Conservation (phyloP, 495 filamentous ascomycete genomes). For the Glarea lozoyensis region DNA sequence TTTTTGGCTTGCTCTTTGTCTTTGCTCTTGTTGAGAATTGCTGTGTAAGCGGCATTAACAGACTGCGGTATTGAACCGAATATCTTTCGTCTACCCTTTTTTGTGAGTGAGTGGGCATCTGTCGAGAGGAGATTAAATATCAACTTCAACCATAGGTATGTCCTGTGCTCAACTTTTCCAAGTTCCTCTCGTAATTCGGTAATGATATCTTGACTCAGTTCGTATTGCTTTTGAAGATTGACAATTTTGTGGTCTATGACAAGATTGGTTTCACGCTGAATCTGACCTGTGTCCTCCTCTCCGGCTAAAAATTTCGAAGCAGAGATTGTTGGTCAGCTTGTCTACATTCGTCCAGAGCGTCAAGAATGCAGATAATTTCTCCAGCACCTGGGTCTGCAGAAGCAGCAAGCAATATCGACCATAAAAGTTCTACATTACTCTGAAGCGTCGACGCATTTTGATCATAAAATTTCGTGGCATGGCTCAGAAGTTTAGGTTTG, state of each 20-base stretch:
- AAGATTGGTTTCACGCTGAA: constrained; percentile 33
- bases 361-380: constrained; percentile 40
- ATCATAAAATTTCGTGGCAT: constrained; percentile 23
- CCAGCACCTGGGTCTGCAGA: constrained; percentile 28
- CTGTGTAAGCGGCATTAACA: constrained; percentile 32
- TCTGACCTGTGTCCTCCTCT: constrained; percentile 29
- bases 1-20: constrained; percentile 17
- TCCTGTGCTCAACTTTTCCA: constrained; percentile 21
- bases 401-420: constrained; percentile 28
- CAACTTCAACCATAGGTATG: constrained; percentile 31
- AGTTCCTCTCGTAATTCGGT: constrained; percentile 21
- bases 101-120: constrained; percentile 14
- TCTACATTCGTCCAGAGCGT: constrained; percentile 37
- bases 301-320: constrained; percentile 20
- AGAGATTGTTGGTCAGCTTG: constrained; percentile 6
- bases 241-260: constrained; percentile 28
- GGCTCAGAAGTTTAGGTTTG: constrained; percentile 22
- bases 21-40: constrained; percentile 24
- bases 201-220: constrained; percentile 16
- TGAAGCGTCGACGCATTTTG: constrained; percentile 15
- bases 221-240: constrained; percentile 14
- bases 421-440: constrained; percentile 30
- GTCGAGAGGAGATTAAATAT: constrained; percentile 23
- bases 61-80: constrained; percentile 24
- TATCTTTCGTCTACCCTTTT: constrained; percentile 14